These are phyloP conservation scores for Mesembryanthemum crystallinum DNA, from an alignment of 148 eudicot genomes.

Conservation along the genomic window DNA sequence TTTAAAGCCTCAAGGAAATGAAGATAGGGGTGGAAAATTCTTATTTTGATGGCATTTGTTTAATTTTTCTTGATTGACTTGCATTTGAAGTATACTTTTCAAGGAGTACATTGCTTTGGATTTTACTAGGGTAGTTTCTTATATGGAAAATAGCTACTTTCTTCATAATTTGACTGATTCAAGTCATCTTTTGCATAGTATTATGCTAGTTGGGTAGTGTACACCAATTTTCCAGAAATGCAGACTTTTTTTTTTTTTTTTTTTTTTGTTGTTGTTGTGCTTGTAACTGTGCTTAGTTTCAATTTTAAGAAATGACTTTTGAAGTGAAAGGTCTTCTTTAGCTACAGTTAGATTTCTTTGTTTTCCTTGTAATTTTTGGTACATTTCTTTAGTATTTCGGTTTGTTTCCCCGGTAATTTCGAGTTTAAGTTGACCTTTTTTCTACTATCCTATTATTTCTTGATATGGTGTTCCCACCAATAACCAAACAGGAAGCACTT, in stretches of 20 bases:
- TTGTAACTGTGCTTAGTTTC: neutral
- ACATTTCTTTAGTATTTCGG: neutral
- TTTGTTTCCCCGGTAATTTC: neutral
- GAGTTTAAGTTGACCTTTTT: neutral
- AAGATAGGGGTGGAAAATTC: neutral
- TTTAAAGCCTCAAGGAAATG: neutral
- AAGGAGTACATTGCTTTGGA: neutral
- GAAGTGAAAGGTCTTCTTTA: neutral
- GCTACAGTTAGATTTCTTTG: neutral
- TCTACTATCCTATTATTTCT: neutral
- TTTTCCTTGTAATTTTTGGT: neutral
- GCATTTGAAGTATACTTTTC: neutral
- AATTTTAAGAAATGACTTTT: neutral
- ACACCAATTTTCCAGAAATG: neutral
- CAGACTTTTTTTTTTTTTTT: constrained; percentile 14
- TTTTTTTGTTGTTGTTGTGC: neutral
- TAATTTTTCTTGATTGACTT: constrained; percentile 3
- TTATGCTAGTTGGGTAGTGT: neutral
- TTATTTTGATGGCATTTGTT: neutral
- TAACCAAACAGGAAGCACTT: neutral
- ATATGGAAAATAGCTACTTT: neutral
- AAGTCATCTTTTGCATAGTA: neutral
- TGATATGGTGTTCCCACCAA: neutral
- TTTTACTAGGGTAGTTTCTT: neutral
- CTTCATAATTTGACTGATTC: neutral